Evolutionary conservation across 345 rosid genomes (phyloP).

Genomic region (Gossypium raimondii): DNA sequence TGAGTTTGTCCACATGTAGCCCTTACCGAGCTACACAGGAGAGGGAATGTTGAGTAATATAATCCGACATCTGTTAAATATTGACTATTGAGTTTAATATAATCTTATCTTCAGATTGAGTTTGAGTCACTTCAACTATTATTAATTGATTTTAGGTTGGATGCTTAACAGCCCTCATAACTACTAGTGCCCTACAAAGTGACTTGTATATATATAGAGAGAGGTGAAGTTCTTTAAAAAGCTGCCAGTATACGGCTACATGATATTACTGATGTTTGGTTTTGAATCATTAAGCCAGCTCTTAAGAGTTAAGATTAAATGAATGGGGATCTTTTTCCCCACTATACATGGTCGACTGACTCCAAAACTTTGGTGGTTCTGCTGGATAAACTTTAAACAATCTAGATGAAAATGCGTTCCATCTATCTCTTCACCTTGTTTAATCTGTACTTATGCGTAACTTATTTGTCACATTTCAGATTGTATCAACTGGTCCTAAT

Average conservation of each 20-base stretch:
- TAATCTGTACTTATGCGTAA: neutral
- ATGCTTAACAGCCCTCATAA: neutral
- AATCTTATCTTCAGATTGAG: neutral
- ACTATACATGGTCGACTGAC: neutral
- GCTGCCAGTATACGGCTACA: neutral
- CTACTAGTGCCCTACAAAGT: neutral
- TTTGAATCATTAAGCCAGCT: neutral
- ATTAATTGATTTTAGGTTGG: neutral
- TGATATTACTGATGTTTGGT: neutral
- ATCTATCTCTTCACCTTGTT: neutral
- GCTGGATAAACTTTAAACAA: neutral
- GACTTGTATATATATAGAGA: neutral
- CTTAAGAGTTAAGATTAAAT: neutral
- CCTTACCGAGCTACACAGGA: neutral
- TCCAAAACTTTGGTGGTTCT: neutral
- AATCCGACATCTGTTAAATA: neutral
- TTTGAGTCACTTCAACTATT: neutral
- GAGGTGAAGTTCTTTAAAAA: neutral
- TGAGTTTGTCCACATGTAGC: neutral
- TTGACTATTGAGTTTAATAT: neutral
- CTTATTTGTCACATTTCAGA: constrained; percentile 33
- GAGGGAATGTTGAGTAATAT: neutral
- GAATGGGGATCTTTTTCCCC: neutral
- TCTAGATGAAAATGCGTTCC: neutral
- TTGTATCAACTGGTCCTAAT: constrained; percentile 90